phyloP scores from a whole-genome alignment of 1,284 basidiomycete species.

The Rhodotorula sp. region DNA sequence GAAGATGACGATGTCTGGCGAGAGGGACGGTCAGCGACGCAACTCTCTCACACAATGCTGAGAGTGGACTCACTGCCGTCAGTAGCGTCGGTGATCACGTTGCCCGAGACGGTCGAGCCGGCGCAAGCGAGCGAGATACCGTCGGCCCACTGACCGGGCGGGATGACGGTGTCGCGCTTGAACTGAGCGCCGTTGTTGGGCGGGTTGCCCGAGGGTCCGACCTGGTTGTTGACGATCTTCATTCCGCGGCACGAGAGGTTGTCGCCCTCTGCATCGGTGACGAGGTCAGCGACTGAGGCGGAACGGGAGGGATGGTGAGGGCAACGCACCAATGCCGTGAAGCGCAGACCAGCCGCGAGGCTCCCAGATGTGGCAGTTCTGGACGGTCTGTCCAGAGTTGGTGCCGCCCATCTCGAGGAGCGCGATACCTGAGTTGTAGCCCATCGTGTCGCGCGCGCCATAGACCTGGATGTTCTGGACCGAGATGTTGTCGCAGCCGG shows the following conservation, averaged over 20 bases:
- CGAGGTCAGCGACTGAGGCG: background rate
- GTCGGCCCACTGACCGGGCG: slow-evolving; percentile 54
- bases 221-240: slow-evolving; percentile 39
- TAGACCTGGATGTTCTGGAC: slow-evolving; percentile 47
- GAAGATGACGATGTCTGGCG: slow-evolving; percentile 60
- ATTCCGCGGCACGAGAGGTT: slow-evolving; percentile 32
- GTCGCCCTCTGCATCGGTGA: slow-evolving; percentile 27
- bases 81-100: slow-evolving; percentile 65
- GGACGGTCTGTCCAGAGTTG: slow-evolving; percentile 42
- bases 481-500: slow-evolving; percentile 36
- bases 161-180: slow-evolving; percentile 18
- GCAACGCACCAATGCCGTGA: slow-evolving; percentile 37
- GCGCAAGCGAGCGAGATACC: slow-evolving; percentile 75
- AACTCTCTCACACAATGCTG: background rate
- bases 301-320: background rate
- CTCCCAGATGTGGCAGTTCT: slow-evolving; percentile 38
- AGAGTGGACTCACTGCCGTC: slow-evolving; percentile 51
- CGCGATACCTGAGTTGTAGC: slow-evolving; percentile 44
- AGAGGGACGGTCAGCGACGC: background rate
- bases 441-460: slow-evolving; percentile 47
- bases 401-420: slow-evolving; percentile 51
- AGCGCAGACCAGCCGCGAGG: slow-evolving; percentile 43
- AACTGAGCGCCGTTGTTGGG: slow-evolving; percentile 37
- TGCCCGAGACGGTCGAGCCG: slow-evolving; percentile 65
- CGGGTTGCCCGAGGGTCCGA: slow-evolving; percentile 41